phyloP scores from a whole-genome alignment of 441 rosid species.

The Brassica balearica region DNA sequence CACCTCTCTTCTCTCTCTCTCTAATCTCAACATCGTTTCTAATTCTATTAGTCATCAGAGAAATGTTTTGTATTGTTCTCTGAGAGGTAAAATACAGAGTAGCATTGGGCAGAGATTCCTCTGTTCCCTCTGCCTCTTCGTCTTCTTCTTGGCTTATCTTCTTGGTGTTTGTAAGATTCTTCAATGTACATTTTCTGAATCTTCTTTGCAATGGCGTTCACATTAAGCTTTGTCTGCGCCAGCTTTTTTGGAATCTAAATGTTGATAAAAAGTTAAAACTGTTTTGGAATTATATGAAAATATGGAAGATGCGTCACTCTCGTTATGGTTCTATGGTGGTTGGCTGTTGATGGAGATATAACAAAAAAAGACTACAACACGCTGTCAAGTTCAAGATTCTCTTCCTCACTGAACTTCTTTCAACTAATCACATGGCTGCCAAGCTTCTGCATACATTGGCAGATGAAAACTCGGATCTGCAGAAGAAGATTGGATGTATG shows the following conservation, averaged over 20 bases:
- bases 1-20: conserved; percentile 7
- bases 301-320: conserved; percentile 50
- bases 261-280: conserved; percentile 23
- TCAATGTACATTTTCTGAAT: conserved; percentile 23
- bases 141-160: conserved; percentile 29
- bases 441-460: conserved; percentile 86
- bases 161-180: conserved; percentile 14
- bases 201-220: conserved; percentile 37
- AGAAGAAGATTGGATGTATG: conserved; percentile 96
- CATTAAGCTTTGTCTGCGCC: conserved; percentile 36
- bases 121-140: conserved; percentile 25
- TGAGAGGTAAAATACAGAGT: conserved; percentile 13
- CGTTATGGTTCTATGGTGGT: conserved; percentile 36
- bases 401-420: background rate
- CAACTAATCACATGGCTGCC: conserved; percentile 72
- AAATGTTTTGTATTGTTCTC: conserved; percentile 43
- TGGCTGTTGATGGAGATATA: conserved; percentile 32
- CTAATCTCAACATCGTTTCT: background rate
- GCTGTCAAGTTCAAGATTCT: conserved; percentile 1
- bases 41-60: conserved; percentile 14
- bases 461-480: conserved; percentile 89
- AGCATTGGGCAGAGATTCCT: conserved; percentile 47
- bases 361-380: conserved; percentile 13
- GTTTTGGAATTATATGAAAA: conserved; percentile 44
- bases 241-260: conserved; percentile 38